Evolutionary conservation across 805 yeast genomes (phyloP).

Genomic region (Dipodascus geniculatus): DNA sequence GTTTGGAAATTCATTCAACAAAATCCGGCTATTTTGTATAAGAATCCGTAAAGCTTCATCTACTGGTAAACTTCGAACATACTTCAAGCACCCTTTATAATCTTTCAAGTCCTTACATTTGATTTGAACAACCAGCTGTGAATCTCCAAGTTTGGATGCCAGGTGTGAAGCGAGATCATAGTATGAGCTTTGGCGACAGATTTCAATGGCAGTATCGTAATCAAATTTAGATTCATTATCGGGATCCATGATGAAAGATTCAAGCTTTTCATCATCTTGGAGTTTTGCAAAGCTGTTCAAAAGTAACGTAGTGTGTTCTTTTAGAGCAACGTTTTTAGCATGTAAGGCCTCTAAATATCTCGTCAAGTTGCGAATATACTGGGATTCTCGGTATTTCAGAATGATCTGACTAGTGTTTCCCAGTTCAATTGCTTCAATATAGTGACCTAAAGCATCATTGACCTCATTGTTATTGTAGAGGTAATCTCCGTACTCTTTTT

Average conservation of each 20-base stretch:
- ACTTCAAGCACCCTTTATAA: constrained; percentile 47
- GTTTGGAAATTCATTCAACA: constrained; percentile 60
- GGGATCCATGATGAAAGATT: constrained; percentile 39
- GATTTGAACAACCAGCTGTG: constrained; percentile 65
- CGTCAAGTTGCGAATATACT: constrained; percentile 53
- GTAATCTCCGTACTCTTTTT: constrained; percentile 57
- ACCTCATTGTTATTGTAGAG: constrained; percentile 54
- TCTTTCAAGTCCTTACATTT: constrained; percentile 54
- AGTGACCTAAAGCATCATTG: constrained; percentile 64
- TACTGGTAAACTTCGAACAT: constrained; percentile 53
- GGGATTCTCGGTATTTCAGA: constrained; percentile 65
- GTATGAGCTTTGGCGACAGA: constrained; percentile 65
- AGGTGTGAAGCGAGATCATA: constrained; percentile 53
- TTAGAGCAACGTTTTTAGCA: constrained; percentile 42
- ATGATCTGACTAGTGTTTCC: constrained; percentile 68
- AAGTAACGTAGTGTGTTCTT: constrained; percentile 72
- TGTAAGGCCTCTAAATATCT: constrained; percentile 52
- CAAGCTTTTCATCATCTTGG: constrained; percentile 46
- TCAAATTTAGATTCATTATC: constrained; percentile 38
- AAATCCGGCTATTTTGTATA: constrained; percentile 48
- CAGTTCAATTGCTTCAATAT: constrained; percentile 42
- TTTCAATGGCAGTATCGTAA: constrained; percentile 49
- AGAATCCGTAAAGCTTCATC: constrained; percentile 69
- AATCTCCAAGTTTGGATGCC: constrained; percentile 61
- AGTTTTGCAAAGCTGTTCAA: constrained; percentile 72